Conservation (phyloP, 495 filamentous ascomycete genomes). For the Penicillium pulvis region DNA sequence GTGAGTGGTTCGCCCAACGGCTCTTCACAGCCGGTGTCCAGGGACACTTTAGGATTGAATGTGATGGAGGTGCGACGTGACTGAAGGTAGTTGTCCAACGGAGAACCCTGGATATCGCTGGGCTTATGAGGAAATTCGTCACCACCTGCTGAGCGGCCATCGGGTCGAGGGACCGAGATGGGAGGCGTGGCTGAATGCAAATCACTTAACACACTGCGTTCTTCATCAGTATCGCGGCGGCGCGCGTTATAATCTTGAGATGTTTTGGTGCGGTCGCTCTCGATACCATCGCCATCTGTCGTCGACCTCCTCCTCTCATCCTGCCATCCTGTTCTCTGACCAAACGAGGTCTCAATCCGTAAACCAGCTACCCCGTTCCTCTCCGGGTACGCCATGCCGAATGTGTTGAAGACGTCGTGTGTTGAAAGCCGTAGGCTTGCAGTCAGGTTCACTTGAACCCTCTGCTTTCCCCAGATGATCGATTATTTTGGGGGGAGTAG, state of each 20-base stretch:
- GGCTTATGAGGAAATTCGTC: constrained; percentile 44
- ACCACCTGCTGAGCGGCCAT: constrained; percentile 29
- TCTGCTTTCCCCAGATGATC: constrained; percentile 18
- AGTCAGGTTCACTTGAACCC: constrained; percentile 29
- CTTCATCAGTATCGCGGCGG: constrained; percentile 50
- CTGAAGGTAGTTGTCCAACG: constrained; percentile 47
- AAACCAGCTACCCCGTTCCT: constrained; percentile 41
- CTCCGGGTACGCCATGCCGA: constrained; percentile 47
- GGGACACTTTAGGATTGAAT: constrained; percentile 43
- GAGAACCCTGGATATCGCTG: constrained; percentile 42
- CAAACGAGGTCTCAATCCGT: constrained; percentile 48
- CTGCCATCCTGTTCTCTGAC: constrained; percentile 32
- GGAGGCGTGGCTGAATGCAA: constrained; percentile 50
- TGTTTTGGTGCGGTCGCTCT: constrained; percentile 47
- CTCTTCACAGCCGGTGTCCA: constrained; percentile 40
- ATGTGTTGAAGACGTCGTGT: constrained; percentile 15
- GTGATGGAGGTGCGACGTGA: constrained; percentile 44
- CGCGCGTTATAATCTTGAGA: constrained; percentile 44
- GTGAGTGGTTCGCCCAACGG: constrained; percentile 44
- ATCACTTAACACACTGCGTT: constrained; percentile 46
- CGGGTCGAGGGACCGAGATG: constrained; percentile 48
- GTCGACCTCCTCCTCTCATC: constrained; percentile 28
- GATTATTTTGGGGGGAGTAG: constrained; percentile 12
- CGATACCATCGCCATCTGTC: constrained; percentile 43
- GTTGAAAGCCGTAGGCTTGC: constrained; percentile 26